Conservation (phyloP, 148 eudicot species). For the Nepenthes mirabilis region DNA sequence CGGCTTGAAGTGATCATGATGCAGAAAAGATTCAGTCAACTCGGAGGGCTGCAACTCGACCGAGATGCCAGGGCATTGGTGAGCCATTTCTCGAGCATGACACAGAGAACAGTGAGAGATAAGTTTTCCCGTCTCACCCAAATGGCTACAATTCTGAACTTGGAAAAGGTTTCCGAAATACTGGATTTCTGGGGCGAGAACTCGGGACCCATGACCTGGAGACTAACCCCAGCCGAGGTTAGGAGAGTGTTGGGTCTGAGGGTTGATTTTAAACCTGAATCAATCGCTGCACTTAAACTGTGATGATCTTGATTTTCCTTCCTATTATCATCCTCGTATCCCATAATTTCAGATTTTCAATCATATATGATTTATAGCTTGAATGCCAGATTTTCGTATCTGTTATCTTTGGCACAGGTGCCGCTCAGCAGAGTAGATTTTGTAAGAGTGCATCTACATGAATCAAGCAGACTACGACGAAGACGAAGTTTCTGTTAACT, state of each 20-base stretch:
- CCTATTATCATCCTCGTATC: neutral
- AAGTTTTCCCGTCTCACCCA: slow-evolving; percentile 91
- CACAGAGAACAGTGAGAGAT: slow-evolving; percentile 92
- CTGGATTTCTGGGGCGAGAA: slow-evolving; percentile 97
- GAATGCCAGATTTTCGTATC: no score
- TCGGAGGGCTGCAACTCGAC: slow-evolving; percentile 93
- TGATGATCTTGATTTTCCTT: slow-evolving; percentile 11
- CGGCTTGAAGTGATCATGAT: slow-evolving; percentile 97
- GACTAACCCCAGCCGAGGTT: slow-evolving; percentile 89
- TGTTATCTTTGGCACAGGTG: no score
- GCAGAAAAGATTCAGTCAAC: slow-evolving; percentile 92
- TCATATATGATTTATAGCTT: no score
- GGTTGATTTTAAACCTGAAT: slow-evolving; percentile 87
- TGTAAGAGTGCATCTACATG: no score
- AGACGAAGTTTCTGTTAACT: no score
- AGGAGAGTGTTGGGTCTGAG: slow-evolving; percentile 81
- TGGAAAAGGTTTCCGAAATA: slow-evolving; percentile 93
- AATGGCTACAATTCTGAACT: slow-evolving; percentile 83
- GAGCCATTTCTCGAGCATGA: slow-evolving; percentile 87
- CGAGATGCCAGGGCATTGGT: slow-evolving; percentile 81
- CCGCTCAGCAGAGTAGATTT: no score
- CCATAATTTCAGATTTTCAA: no score
- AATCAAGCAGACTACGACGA: no score
- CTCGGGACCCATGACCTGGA: slow-evolving; percentile 98
- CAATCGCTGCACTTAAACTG: slow-evolving; percentile 76